Evolutionary conservation across 441 rosid genomes (phyloP), one percentile per base, ranked within the genome.

Genomic region (Adansonia madagascariensis): DNA sequence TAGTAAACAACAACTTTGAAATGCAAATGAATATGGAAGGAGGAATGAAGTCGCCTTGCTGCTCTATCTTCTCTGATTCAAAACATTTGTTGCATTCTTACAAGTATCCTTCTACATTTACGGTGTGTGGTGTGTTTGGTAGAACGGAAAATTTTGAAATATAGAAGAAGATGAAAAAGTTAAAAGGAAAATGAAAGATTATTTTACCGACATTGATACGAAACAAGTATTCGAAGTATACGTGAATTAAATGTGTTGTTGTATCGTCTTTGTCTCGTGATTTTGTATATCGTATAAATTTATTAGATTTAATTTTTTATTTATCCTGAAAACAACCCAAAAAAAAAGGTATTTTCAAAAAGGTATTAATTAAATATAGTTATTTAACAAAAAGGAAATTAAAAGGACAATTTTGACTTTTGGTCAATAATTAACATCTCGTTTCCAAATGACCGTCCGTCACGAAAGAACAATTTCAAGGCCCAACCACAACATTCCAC

Each of bases 1-100:
- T 43, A 7, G 46, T 43, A 43, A 43, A 43, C 46, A 43, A 7
- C 46, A 43, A 6, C 9, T 55, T 55, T 15, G 75, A 77, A 76
- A 78, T 60, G 77, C 80, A 74, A 76, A 73, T 55, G 82, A 82
- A 72, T 20, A 35, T 68, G 53, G 61, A 77, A 71, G 67, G 84
- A 75, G 77, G 77, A 77, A 61, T 72, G 79, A 77, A 66, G 53
- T 46, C 44, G 79, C 59, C 46, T 46, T 50, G 79, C 59, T 75
- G 9, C 20, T 31, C 46, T 24, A 11, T 24, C 66, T 63, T 63
- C 15, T 63, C 46, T 63, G 9, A 61, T 24, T 10, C 6, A 11
- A 60, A 60, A 27, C 2, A 24, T 61, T 27, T 27, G 15, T 11
- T 61, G 65, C 43, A 27, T 12, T 35, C 41, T 4, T 35, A 35